These are phyloP conservation scores for Volvox carteri DNA, from an alignment of 163 green algal species.

Conservation along the genomic window DNA sequence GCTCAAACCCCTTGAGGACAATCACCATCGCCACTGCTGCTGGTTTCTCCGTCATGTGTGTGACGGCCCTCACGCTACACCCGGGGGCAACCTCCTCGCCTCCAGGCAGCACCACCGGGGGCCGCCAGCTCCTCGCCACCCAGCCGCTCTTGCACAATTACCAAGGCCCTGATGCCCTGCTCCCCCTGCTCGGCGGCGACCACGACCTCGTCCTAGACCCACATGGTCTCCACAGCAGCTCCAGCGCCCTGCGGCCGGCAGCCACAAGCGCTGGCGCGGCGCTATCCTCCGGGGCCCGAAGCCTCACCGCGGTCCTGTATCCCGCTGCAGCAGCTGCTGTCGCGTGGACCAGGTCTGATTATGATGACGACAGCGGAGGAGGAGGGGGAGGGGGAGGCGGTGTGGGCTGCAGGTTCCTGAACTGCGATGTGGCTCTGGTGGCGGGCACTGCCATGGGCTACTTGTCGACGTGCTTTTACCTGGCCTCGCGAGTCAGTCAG, in stretches of 20 bases:
- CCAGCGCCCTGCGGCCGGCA: background rate
- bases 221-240: background rate
- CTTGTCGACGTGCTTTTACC: constrained; percentile 88
- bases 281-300: background rate
- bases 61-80: background rate
- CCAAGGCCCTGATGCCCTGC: no score
- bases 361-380: background rate
- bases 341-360: background rate
- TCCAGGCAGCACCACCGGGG: no score
- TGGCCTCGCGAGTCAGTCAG: constrained; percentile 87
- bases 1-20: background rate
- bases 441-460: constrained; percentile 68
- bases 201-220: no score
- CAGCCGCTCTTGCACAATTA: no score
- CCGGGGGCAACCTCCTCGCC: background rate
- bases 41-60: constrained; percentile 20
- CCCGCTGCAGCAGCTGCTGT: background rate
- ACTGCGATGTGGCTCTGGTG: constrained; percentile 53
- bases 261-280: background rate
- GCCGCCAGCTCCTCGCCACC: no score
- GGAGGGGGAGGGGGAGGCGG: background rate
- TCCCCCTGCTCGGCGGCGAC: no score
- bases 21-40: background rate
- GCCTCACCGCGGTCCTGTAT: background rate
- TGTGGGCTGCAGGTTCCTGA: constrained; percentile 41